These are phyloP conservation scores for Colletotrichum sp. DNA, from an alignment of 2,329 filamentous ascomycete species.

Conservation along the genomic window DNA sequence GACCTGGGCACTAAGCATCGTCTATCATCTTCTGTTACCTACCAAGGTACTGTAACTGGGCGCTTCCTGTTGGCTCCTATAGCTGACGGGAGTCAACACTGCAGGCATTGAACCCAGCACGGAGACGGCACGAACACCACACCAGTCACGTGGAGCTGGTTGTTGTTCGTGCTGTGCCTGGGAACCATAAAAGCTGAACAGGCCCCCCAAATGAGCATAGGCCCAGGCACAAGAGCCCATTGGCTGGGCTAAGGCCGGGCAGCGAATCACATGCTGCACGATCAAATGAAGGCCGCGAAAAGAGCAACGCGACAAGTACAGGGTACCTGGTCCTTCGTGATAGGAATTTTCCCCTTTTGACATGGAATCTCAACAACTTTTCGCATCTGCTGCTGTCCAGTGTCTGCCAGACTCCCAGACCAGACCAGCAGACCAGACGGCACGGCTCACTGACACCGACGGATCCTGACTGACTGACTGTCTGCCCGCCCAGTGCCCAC, in stretches of 20 bases:
- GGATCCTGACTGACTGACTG: neutral
- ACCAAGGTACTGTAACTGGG: neutral
- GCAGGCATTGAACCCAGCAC: neutral
- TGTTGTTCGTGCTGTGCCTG: neutral
- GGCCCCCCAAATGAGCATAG: slow-evolving; percentile 15
- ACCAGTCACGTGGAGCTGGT: neutral
- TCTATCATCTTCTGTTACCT: neutral
- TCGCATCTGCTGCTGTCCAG: slow-evolving; percentile 7
- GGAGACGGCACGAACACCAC: neutral
- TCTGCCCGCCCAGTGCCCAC: neutral
- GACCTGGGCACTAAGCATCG: neutral
- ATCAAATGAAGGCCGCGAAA: slow-evolving; percentile 18
- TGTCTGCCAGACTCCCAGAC: neutral
- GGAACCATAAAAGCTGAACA: slow-evolving; percentile 2
- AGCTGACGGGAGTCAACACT: neutral
- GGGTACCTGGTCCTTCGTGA: slow-evolving; percentile 17
- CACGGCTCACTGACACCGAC: neutral
- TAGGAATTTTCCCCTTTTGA: slow-evolving; percentile 27
- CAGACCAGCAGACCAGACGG: neutral
- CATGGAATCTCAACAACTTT: slow-evolving; percentile 22
- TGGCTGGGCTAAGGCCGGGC: neutral
- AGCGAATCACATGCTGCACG: slow-evolving; percentile 22
- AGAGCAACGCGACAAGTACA: slow-evolving; percentile 9
- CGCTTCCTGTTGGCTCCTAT: neutral
- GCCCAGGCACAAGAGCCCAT: slow-evolving; percentile 7